Evolutionary conservation across 331 rosid genomes (phyloP), one percentile per base, ranked within the genome.

Genomic region (Malus hybrid): DNA sequence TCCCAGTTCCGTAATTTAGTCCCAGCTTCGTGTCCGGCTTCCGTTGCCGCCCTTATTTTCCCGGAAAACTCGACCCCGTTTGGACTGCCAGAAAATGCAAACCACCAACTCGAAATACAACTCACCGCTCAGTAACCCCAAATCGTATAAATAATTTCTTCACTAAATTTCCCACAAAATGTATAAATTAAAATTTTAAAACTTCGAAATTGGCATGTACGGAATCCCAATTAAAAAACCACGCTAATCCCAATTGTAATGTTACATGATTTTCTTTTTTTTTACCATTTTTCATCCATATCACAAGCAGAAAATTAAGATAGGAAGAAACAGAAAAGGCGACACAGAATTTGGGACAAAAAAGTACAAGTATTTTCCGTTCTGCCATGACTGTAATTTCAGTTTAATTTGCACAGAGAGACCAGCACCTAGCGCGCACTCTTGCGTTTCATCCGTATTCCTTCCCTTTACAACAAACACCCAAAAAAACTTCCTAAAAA

Each of bases 381-480:
- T 80, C 65, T 65, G 62, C 69, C 74, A 73, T 72, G 65, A 79
- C 75, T 64, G 66, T 61, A 62, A 62, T 60, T 39, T 59, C 76
- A 80, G 84, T 33, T 73, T 36, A 36, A 36, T 36, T 39, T 39
- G 13, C 46, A 31, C 64, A 77, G 62, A 83, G 75, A 78, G 67
- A 62, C n/a, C 36, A 62, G 65, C 69, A 69, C 57, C 29, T 39
- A 39, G 46, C 46, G 46, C 39, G 50, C 44, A 69, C n/a, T 14
- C 24, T 5, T n/a, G 70, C 32, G 18, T 14, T 20, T 32, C n/a
- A 46, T 59, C 19, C 42, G 62, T 46, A 73, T 61, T 69, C 72
- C 16, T 66, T 20, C 33, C 68, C 76, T 87, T 80, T 84, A 82
- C 89, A 86, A 5, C 46, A 39, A 9, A 24, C 32, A 72, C 71